Percentiles rank a stretch among this genome's conserved stretches.
phyloP scores from a whole-genome alignment of 139 green algal species.

The Dunaliella primolecta region DNA sequence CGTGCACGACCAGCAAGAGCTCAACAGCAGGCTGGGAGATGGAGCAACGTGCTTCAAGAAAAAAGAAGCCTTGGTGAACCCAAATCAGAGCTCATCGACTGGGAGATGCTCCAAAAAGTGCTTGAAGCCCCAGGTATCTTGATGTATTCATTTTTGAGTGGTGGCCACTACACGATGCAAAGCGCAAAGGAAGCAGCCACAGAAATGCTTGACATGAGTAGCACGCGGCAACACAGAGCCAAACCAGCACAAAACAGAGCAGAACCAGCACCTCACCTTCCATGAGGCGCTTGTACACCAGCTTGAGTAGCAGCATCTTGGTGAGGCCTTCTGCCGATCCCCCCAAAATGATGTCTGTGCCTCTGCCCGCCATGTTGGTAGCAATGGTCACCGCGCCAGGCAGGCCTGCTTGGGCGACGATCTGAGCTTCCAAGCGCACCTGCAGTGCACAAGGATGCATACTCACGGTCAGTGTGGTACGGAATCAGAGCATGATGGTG shows the following conservation, averaged over 20 bases:
- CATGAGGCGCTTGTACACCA: constrained; percentile 40
- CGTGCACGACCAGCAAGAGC: too few species aligned
- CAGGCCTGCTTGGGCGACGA: constrained; percentile 80
- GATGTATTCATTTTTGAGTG: background rate
- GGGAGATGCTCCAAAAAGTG: constrained; percentile 17
- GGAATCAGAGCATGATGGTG: too few species aligned
- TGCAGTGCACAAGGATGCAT: background rate
- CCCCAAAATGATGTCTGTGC: constrained; percentile 97
- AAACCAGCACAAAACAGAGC: background rate
- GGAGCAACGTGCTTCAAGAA: too few species aligned
- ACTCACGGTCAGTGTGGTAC: too few species aligned
- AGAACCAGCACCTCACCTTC: background rate
- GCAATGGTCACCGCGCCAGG: constrained; percentile 88
- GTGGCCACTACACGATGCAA: constrained; percentile 24
- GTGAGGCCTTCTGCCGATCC: constrained; percentile 65
- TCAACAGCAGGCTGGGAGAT: too few species aligned
- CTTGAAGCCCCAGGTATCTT: background rate
- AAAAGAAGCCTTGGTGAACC: too few species aligned
- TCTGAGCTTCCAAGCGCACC: constrained; percentile 66
- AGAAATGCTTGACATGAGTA: background rate
- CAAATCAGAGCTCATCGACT: too few species aligned
- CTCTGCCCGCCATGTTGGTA: constrained; percentile 98
- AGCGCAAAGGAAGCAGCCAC: constrained; percentile 16
- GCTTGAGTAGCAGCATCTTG: constrained; percentile 36
- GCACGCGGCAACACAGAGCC: background rate